Percentiles rank a stretch among this genome's conserved stretches.
phyloP scores from a whole-genome alignment of 1,284 basidiomycete genomes.

The Ceratobasidium sp. region DNA sequence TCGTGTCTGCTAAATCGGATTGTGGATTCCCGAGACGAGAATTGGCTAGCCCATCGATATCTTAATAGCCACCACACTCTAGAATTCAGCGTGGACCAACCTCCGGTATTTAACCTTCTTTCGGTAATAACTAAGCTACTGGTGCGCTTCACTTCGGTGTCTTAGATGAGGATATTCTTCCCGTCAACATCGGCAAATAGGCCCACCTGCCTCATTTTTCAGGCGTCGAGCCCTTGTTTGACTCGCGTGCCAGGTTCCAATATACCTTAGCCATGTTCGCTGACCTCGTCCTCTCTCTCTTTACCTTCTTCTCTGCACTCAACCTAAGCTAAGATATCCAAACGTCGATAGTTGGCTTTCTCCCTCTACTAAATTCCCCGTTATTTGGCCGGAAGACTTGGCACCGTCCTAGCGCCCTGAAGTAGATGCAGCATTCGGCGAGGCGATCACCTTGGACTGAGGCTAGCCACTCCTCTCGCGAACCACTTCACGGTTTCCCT shows the following conservation, averaged over 20 bases:
- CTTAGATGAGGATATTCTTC: no score
- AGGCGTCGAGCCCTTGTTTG: slow-evolving; percentile 10
- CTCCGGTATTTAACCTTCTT: no score
- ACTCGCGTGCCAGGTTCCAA: slow-evolving; percentile 63
- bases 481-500: slow-evolving; percentile 81
- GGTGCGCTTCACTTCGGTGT: no score
- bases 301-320: slow-evolving; percentile 79
- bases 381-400: neutral
- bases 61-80: no score
- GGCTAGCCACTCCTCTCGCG: slow-evolving; percentile 83
- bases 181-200: no score
- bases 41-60: no score
- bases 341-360: slow-evolving; percentile 86
- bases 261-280: slow-evolving; percentile 85
- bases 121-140: no score
- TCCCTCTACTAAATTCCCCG: slow-evolving; percentile 62
- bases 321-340: slow-evolving; percentile 69
- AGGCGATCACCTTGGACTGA: slow-evolving; percentile 76
- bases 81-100: no score
- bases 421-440: slow-evolving; percentile 67
- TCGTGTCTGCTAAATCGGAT: no score
- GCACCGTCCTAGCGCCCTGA: slow-evolving; percentile 2
- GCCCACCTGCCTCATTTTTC: neutral
- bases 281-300: slow-evolving; percentile 69
- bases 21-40: no score